phyloP scores from a whole-genome alignment of 2,329 filamentous ascomycete species.

The Fusarium miscanthi region DNA sequence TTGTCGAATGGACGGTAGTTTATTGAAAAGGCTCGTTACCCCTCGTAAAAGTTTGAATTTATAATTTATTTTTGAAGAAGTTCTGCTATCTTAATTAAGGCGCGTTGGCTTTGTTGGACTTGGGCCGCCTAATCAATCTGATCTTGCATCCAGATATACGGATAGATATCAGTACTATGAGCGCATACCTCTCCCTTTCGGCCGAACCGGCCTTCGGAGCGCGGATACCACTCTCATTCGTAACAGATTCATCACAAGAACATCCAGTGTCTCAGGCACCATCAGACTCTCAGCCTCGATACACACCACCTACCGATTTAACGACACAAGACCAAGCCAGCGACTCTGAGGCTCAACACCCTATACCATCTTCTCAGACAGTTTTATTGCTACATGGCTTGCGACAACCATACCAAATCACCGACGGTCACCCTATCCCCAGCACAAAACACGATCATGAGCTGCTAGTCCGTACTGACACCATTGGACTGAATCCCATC shows the following conservation, averaged over 20 bases:
- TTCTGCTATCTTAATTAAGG: not conserved
- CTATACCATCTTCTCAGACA: slow-evolving; percentile 52
- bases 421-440: slow-evolving; percentile 59
- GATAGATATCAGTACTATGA: slow-evolving; percentile 15
- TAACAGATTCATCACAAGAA: not conserved
- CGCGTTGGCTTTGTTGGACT: not conserved
- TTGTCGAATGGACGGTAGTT: not conserved
- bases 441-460: slow-evolving; percentile 54
- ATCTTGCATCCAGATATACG: not conserved
- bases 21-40: slow-evolving; percentile 10
- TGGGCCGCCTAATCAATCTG: not conserved
- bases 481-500: slow-evolving; percentile 80
- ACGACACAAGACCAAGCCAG: slow-evolving; percentile 7
- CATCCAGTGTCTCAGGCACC: not conserved
- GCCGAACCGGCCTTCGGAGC: slow-evolving; percentile 23
- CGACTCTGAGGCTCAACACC: not conserved
- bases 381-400: slow-evolving; percentile 62
- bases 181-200: slow-evolving; percentile 30
- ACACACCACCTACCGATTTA: not conserved
- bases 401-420: slow-evolving; percentile 61
- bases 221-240: not conserved
- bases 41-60: not conserved
- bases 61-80: not conserved
- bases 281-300: slow-evolving; percentile 12
- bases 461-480: slow-evolving; percentile 70